Percentiles rank a stretch among this genome's conserved stretches.
These are phyloP conservation scores for Vitis labrusca DNA, from an alignment of 164 flowering plant species.

Conservation along the genomic window DNA sequence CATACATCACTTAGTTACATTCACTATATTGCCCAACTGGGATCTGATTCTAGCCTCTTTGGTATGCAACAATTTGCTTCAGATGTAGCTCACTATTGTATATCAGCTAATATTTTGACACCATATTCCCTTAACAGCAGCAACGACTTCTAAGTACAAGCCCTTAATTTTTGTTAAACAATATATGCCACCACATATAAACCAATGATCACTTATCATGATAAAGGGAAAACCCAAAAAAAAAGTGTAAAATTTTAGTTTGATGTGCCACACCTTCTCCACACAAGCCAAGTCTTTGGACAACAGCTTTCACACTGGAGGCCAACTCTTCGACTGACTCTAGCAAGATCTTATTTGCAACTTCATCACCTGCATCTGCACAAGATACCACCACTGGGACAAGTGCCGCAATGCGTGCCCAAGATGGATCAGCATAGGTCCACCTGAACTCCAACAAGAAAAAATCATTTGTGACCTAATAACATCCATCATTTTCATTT, in stretches of 20 bases:
- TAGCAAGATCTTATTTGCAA: conserved; percentile 63
- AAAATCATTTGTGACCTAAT: conserved; percentile 5
- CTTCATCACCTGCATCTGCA: conserved; percentile 89
- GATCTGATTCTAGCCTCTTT: no score
- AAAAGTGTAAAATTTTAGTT: background rate
- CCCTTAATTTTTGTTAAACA: no score
- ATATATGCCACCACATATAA: no score
- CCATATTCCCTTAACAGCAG: no score
- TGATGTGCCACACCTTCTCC: conserved; percentile 61
- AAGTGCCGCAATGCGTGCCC: conserved; percentile 98
- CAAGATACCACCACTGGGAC: conserved; percentile 87
- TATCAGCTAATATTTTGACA: no score
- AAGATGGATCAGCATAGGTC: conserved; percentile 97
- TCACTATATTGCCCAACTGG: no score
- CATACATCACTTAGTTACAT: no score
- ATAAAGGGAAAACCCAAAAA: background rate
- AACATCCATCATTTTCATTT: background rate
- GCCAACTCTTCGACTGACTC: conserved; percentile 84
- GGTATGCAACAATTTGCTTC: no score
- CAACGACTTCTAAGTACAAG: no score
- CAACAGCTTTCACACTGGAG: conserved; percentile 85
- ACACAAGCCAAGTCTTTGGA: conserved; percentile 69
- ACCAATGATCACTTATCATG: background rate
- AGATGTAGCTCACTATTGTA: no score
- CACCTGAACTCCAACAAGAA: conserved; percentile 54